Evolutionary conservation across 2,329 filamentous ascomycete genomes (phyloP).

Genomic region (Clonostachys chloroleuca): DNA sequence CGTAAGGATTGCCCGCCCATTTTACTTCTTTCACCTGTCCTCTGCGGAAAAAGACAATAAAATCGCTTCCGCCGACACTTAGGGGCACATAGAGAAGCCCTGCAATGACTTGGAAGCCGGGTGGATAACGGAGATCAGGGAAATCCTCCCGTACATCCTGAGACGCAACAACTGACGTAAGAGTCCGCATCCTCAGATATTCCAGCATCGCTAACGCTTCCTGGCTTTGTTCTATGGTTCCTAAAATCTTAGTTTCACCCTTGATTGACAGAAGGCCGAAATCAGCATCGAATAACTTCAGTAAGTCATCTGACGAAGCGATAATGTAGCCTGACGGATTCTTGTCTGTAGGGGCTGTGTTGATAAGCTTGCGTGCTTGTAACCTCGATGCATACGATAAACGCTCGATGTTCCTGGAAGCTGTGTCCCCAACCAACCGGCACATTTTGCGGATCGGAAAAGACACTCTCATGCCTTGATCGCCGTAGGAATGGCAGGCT

Average conservation of each 20-base stretch:
- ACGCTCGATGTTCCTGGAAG: conserved; percentile 82
- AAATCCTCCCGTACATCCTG: conserved; percentile 75
- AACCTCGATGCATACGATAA: conserved; percentile 81
- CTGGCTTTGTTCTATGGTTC: conserved; percentile 69
- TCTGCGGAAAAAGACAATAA: conserved; percentile 87
- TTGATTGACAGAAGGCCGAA: conserved; percentile 80
- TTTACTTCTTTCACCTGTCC: conserved; percentile 72
- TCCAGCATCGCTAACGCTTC: conserved; percentile 82
- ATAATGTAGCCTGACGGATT: conserved; percentile 90
- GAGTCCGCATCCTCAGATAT: conserved; percentile 71
- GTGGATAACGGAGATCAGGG: conserved; percentile 73
- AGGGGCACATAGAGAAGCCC: conserved; percentile 80
- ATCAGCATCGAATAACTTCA: conserved; percentile 83
- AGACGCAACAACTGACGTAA: conserved; percentile 73
- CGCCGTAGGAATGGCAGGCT: conserved; percentile 77
- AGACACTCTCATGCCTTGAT: conserved; percentile 78
- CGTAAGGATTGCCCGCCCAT: conserved; percentile 85
- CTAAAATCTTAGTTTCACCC: conserved; percentile 85
- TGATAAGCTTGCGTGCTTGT: conserved; percentile 84
- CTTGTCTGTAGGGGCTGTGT: conserved; percentile 72
- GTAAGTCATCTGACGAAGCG: conserved; percentile 78
- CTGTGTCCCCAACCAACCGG: conserved; percentile 78
- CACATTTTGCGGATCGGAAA: conserved; percentile 94
- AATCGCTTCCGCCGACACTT: conserved; percentile 71
- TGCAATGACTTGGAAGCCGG: conserved; percentile 74